Evolutionary conservation across 163 green algal species (phyloP), one percentile per base, ranked within the genome.

Genomic region (Prototheca stagnorum): DNA sequence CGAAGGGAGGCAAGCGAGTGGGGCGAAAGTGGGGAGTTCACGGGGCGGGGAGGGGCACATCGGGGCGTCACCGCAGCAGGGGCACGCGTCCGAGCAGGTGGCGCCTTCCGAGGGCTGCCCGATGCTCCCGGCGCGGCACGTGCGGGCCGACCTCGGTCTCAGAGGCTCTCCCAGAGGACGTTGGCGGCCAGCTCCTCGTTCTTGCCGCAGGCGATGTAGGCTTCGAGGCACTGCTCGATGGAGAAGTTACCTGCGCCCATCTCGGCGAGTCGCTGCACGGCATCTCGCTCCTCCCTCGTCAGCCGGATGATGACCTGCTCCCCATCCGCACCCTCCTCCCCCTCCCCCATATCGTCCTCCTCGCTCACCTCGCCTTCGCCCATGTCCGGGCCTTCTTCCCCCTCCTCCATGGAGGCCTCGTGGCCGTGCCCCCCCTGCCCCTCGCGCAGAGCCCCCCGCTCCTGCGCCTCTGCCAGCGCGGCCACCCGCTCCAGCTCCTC

Each of bases 241-340:
- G 86, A 69, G 50, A 97, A 99, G n/a, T n/a, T n/a, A n/a, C n/a
- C n/a, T n/a, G n/a, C n/a, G 28, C 90, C 90, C 58, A 98, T 67
- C 2, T 46, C 75, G 65, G 82, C 62, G 54, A 97, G 70, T 39
- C 84, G 58, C 43, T 54, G 48, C 24, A 92, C 72, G 5, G 78
- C 74, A 9, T 65, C 81, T 27, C 71, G 67, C 45, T 95, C 85
- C 53, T 86, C 88, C 47, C 78, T 49, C 0, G 64, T 82, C 16
- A 93, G 70, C 47, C 81, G 61, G 7, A 92, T 54, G 41, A 68
- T 51, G 36, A 82, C 54, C 17, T 46, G 49, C 17, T 49, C 39
- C 17, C 49, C 49, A 28, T 46, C 72, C 11, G 20, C 51, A 23
- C 26, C 23, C 44, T 46, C 44, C 24, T 25, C 59, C 47, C 40